phyloP scores from a whole-genome alignment of 768 basidiomycete genomes.

The Glaciozyma martinii region DNA sequence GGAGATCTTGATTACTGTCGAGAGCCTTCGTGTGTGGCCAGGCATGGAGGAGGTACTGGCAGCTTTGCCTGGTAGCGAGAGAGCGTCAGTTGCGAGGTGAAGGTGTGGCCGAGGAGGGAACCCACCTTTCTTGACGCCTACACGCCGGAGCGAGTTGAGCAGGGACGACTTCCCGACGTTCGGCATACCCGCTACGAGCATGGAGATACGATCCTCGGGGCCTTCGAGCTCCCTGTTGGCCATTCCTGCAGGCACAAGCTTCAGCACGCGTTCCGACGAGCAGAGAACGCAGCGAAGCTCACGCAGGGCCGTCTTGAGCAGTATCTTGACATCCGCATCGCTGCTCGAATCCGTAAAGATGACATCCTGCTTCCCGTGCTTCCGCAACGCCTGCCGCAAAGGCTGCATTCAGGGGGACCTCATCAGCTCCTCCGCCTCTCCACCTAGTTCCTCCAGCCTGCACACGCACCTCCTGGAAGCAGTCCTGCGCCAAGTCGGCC shows the following conservation, averaged over 20 bases:
- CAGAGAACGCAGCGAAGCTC: slow-evolving; percentile 21
- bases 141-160: slow-evolving; percentile 76
- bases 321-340: slow-evolving; percentile 38
- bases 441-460: background rate
- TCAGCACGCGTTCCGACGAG: background rate
- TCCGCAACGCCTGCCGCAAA: slow-evolving; percentile 38
- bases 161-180: slow-evolving; percentile 96
- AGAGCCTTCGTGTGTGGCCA: slow-evolving; percentile 78
- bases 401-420: slow-evolving; percentile 35
- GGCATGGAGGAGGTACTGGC: slow-evolving; percentile 80
- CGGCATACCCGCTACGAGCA: slow-evolving; percentile 95
- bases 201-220: slow-evolving; percentile 37
- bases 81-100: background rate
- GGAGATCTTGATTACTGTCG: slow-evolving; percentile 77
- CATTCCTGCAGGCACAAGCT: slow-evolving; percentile 5
- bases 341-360: slow-evolving; percentile 42
- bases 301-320: slow-evolving; percentile 41
- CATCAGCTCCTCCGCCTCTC: background rate
- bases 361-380: slow-evolving; percentile 39
- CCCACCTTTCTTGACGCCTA: slow-evolving; percentile 79
- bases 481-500: slow-evolving; percentile 76
- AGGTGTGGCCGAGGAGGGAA: slow-evolving; percentile 25
- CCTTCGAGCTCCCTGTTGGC: slow-evolving; percentile 21
- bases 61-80: slow-evolving; percentile 58
- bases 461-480: slow-evolving; percentile 68